Base-by-base conservation (phyloP, 768 basidiomycete genomes). In the Amyloporia xantha region DNA sequence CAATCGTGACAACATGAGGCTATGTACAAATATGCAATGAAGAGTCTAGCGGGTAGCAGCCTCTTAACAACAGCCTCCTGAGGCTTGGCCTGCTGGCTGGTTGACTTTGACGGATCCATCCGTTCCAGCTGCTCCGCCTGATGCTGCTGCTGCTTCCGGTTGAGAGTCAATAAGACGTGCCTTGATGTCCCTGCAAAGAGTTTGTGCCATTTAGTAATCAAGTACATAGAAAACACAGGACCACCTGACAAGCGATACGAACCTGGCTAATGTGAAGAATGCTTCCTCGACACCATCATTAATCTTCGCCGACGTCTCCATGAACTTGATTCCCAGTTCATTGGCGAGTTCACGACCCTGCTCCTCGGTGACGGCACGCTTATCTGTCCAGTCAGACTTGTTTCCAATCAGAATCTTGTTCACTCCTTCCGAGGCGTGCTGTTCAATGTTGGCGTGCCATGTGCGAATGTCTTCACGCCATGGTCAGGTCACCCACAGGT, bases 331-430 rank as follows among this genome's bases (percentile, higher is more conserved):
- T n/a, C 91, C 93, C 25, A 98, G 79, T 67, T 98, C 93, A 47
- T 86, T 75, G 4, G 96, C 96, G 38, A 99, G 79, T 59, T 87
- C 88, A 50, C 84, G 84, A 36, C 96, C 95, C 70, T 93, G 90
- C 61, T 91, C 88, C 65, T 88, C 84, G 4, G 91, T 84, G 49
- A 99, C 90, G 12, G 84, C 86, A 56, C 86, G 82, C 73, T 96
- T 97, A 69, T 97, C 95, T 48, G 84, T 82, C 92, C 94, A 96
- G 68, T 99, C 96, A 38, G 89, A 97, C 69, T 99, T 99, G 75
- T 99, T 99, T 33, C 96, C 96, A 56, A 98, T 90, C 45, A 98
- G 82, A 53, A 99, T 91, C 81, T 98, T 98, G 82, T 98, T 98
- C 55, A 98, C 96, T 30, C 92, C 93, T 57, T 98, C 92, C 1